A percentile compares a stretch with the other conserved stretches of the same genome.
Conservation (phyloP, 345 rosid genomes). For the Camelina sativa region DNA sequence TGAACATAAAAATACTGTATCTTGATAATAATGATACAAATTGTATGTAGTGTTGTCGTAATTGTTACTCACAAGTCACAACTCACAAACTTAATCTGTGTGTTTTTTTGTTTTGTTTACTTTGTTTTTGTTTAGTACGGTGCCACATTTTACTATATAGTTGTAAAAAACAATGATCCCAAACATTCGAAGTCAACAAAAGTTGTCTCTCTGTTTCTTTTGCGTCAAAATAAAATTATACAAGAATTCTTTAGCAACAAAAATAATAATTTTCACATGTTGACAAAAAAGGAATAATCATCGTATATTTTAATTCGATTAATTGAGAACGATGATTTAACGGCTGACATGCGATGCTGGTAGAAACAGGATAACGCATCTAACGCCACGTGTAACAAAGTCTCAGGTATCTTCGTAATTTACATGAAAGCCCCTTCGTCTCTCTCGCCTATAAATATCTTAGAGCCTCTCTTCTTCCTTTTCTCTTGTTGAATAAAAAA, state of each 20-base stretch:
- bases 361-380: conserved; percentile 25
- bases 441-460: conserved; percentile 46
- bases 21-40: background rate
- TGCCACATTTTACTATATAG: conserved; percentile 14
- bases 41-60: background rate
- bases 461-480: background rate
- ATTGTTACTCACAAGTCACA: background rate
- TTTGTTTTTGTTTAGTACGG: no score
- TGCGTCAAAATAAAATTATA: background rate
- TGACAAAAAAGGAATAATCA: background rate
- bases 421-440: background rate
- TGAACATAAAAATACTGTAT: background rate
- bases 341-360: conserved; percentile 22
- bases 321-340: conserved; percentile 4
- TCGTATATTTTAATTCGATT: background rate
- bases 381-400: conserved; percentile 43
- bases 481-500: conserved; percentile 2
- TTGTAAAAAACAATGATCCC: background rate
- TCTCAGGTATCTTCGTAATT: conserved; percentile 43
- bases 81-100: background rate
- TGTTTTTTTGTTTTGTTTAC: no score
- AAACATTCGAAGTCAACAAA: background rate
- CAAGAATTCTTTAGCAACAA: background rate
- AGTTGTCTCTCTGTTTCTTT: no score
- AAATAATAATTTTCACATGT: background rate